Conservation (phyloP, 805 yeast genomes). For the Lipomyces kockii region DNA sequence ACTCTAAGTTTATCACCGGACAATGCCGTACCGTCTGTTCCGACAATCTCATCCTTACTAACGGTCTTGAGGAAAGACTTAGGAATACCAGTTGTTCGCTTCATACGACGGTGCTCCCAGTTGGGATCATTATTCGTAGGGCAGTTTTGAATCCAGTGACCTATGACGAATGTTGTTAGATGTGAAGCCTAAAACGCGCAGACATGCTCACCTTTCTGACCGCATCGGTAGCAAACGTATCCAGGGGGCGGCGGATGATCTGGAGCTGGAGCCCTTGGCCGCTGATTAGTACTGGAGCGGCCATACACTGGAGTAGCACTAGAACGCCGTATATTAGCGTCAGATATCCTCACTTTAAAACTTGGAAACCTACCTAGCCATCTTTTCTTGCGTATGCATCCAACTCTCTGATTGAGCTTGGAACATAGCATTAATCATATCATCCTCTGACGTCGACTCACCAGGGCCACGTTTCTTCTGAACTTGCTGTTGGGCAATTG, state of each 20-base stretch:
- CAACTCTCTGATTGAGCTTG: slow-evolving; percentile 92
- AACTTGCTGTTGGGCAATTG: slow-evolving; percentile 1
- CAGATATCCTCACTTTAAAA: neutral
- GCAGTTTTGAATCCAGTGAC: slow-evolving; percentile 95
- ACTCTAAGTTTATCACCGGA: slow-evolving; percentile 60
- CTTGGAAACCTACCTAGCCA: slow-evolving; percentile 54
- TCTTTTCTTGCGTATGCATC: slow-evolving; percentile 90
- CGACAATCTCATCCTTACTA: slow-evolving; percentile 65
- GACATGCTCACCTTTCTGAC: slow-evolving; percentile 62
- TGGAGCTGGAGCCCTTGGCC: slow-evolving; percentile 40
- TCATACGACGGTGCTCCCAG: slow-evolving; percentile 89
- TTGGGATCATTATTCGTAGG: slow-evolving; percentile 92
- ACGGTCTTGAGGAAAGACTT: slow-evolving; percentile 86
- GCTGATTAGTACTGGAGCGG: slow-evolving; percentile 21
- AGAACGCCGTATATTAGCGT: neutral
- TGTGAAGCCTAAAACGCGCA: neutral
- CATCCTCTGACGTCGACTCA: slow-evolving; percentile 64
- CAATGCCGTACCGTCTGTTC: slow-evolving; percentile 32
- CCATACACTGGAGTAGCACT: slow-evolving; percentile 76
- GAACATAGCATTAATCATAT: slow-evolving; percentile 86
- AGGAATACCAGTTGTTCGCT: slow-evolving; percentile 97
- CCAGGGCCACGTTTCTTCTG: slow-evolving; percentile 1
- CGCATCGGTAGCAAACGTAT: slow-evolving; percentile 95
- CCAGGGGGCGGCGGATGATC: slow-evolving; percentile 94
- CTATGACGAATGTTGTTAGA: slow-evolving; percentile 5